Evolutionary conservation across 1,284 basidiomycete genomes (phyloP).

Genomic region (Heliocybe sulcata): DNA sequence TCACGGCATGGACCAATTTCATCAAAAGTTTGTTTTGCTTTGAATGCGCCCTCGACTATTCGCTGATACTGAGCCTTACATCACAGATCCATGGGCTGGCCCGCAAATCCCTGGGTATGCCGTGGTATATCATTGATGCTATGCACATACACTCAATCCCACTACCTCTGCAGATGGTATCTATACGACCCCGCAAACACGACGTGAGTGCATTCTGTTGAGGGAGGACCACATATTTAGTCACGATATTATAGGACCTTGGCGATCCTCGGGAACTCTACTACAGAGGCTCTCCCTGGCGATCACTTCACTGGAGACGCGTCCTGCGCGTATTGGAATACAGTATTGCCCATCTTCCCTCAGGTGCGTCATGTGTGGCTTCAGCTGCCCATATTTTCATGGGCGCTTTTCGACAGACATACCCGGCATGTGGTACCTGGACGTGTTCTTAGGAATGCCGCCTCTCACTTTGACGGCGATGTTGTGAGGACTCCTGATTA

Average conservation of each 20-base stretch:
- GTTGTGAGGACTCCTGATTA: background rate
- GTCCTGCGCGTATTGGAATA: conserved; percentile 21
- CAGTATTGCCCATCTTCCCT: conserved; percentile 18
- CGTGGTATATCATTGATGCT: background rate
- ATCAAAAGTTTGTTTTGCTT: conserved; percentile 26
- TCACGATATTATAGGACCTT: conserved; percentile 5
- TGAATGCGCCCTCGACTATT: background rate
- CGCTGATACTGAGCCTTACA: background rate
- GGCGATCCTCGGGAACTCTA: conserved; percentile 18
- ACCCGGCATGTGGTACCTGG: conserved; percentile 3
- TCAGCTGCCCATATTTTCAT: background rate
- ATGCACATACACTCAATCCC: background rate
- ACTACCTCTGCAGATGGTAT: background rate
- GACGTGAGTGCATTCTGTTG: conserved; percentile 7
- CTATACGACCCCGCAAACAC: conserved; percentile 17
- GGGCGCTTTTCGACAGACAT: background rate
- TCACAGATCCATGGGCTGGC: conserved; percentile 18
- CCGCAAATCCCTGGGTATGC: conserved; percentile 18
- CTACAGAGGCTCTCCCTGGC: conserved; percentile 15
- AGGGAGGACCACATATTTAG: background rate
- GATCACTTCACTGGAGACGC: conserved; percentile 15
- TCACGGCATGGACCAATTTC: conserved; percentile 38
- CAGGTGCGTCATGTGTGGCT: conserved; percentile 12
- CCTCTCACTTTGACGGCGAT: background rate
- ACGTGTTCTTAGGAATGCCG: background rate